A percentile compares a stretch with the other conserved stretches of the same genome.
phyloP scores from a whole-genome alignment of 1,284 basidiomycete species.

The Tremellales sp. region DNA sequence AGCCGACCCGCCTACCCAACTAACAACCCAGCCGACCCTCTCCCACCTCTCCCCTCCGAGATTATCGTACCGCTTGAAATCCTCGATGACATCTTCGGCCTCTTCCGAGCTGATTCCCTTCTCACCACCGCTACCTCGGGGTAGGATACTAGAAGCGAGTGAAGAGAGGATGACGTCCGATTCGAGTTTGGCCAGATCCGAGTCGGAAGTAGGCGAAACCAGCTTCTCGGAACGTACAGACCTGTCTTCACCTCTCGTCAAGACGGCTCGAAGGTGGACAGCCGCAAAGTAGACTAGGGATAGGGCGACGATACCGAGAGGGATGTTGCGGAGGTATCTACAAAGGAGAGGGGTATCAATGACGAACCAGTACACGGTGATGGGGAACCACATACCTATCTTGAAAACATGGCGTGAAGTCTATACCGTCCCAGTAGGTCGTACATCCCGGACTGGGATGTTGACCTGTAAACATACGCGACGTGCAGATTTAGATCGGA shows the following conservation, averaged over 20 bases:
- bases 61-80: conserved; percentile 18
- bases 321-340: conserved; percentile 33
- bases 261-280: conserved; percentile 4
- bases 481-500: too few species aligned
- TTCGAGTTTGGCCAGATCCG: conserved; percentile 36
- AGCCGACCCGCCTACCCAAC: conserved; percentile 21
- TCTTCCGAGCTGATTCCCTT: conserved; percentile 13
- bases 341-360: neutral
- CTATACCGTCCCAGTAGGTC: conserved; percentile 46
- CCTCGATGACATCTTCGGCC: conserved; percentile 26
- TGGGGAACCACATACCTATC: conserved; percentile 32
- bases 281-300: conserved; percentile 24
- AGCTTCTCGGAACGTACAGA: conserved; percentile 14
- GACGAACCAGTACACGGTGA: conserved; percentile 15
- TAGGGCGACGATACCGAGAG: conserved; percentile 29
- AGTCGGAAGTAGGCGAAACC: conserved; percentile 22
- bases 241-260: conserved; percentile 1
- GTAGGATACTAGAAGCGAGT: conserved; percentile 26
- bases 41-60: conserved; percentile 18
- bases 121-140: neutral
- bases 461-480: too few species aligned
- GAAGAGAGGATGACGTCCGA: conserved; percentile 35
- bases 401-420: conserved; percentile 47
- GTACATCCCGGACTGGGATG: neutral
- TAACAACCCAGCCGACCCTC: conserved; percentile 15